Evolutionary conservation across 2,329 filamentous ascomycete species (phyloP), one percentile per base, ranked within the genome.

Genomic region (Ophiostoma ulmi): DNA sequence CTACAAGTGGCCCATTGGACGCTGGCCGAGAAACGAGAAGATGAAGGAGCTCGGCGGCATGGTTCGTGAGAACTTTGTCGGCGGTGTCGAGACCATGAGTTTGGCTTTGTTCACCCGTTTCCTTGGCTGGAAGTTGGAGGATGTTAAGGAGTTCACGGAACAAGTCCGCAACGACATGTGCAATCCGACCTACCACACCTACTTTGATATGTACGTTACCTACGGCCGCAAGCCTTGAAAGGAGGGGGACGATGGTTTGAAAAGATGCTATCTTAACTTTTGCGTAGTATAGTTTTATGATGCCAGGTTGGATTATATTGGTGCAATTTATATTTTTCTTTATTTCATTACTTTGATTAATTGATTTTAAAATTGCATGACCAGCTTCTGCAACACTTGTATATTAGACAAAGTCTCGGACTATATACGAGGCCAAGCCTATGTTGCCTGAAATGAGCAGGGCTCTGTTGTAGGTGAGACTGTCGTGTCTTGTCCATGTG

Each of bases 1-100:
- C 20, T 75, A 76, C 72, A 79, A 79, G 74, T 79, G 79, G 76
- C 80, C 80, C n/a, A 76, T 78, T 65, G 80, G 80, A 55, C 73
- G 75, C 6, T 82, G 80, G 80, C 78, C 80, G 39, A 76, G 76
- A 61, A 76, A 80, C 69, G 66, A 70, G 3, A 75, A 76, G 70
- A 75, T 78, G 72, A 81, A 80, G 74, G 75, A 79, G 72, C 73
- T 80, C 17, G 80, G 80, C 8, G 70, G 71, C 10, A 79, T 78
- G 75, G 75, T 75, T 35, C 72, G 76, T 17, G 76, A 77, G 64
- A 79, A 79, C 61, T 75, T 80, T 31, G 65, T 73, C 65, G 73
- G 72, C 44, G 80, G 79, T 6, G 75, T 78, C 26, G 78, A 81
- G 74, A 76, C 77, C 4, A 77, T 81, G 38, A 77, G 75, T 26